Base-by-base conservation (phyloP, 2,329 filamentous ascomycete species). In the Alternaria gaisen region DNA sequence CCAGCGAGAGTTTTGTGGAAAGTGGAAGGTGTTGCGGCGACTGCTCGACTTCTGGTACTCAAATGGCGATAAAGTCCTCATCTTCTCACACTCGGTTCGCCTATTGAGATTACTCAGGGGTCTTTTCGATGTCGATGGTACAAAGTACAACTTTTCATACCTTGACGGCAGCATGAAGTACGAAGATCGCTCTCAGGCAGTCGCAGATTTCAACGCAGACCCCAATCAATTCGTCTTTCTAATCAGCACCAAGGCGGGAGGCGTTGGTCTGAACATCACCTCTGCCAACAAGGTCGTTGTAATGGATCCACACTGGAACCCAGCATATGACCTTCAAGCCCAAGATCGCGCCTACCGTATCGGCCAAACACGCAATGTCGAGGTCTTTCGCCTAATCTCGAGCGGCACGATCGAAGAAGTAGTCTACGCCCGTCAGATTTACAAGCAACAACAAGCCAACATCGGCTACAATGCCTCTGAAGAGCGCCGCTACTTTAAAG, bases 391-490 rank as follows among this genome's bases (percentile, higher is more conserved):
- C 4, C 86, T 99, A 1, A 88, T 99, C 18, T 94, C 91, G 2
- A 89, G 92, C 1, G 95, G 95, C 0, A 98, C 95, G 0, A 93
- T 99, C 16, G 95, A 99, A 75, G 95, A 99, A 78, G 95, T 97
- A 55, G 93, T 98, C 8, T 99, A 99, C 72, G 95, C 94, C 0
- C 87, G 95, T 7, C 95, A 99, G 72, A 95, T 99, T 40, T 99
- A 99, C 84, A 99, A 99, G 78, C 95, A 99, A 75, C 95, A 99
- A 73, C 95, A 98, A 80, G 94, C 95, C 26, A 98, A 97, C 72
- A 98, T 99, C 60, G 95, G 92, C 1, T 98, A 99, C 79, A 96
- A 90, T 34, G 95, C 95, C 0, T 96, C 92, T 0, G 91, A 90
- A 5, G 95, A 99, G 78, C 89, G 95, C 4, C 88, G 95, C 2